Base-by-base conservation (phyloP, 1,139 yeast species). In the Scheffersomyces titani region DNA sequence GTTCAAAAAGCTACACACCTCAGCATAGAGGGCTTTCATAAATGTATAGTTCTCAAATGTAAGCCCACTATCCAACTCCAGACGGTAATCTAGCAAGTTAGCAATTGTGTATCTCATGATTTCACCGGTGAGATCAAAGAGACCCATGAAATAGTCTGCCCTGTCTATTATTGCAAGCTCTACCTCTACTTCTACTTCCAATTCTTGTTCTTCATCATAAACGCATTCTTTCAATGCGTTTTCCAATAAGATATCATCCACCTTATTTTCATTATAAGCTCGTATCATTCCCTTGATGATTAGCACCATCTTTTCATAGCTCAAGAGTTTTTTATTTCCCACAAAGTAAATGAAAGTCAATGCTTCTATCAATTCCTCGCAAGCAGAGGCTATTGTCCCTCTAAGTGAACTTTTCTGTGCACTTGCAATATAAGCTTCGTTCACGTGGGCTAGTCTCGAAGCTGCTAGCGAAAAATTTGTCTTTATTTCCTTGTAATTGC, bases 81-180 rank as follows among this genome's bases (percentile, higher is more conserved):
- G 53, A 11, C 57, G 52, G 18, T 61, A 63, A 19, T 59, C 61
- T 30, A 57, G 60, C 52, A 63, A 51, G 49, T 59, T 59, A 54
- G 68, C 63, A 13, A 75, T 72, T 9, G 76, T 70, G 55, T 67
- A 72, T 46, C 80, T 59, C 82, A 78, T 77, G 40, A 78, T 65
- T 55, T 78, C 82, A 0, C 82, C 82, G 0, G 82, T 76, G 54
- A 77, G 65, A 60, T 78, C 82, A 61, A 77, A 71, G 13, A 78
- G 56, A 0, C 82, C 82, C 70, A 76, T 68, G 21, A 77, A 60
- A 60, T 72, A 77, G 61, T 78, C 80, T 54, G 72, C 71, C 7
- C 55, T 52, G 51, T 59, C 59, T 45, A 65, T 59, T 51, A 63
- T 46, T 6, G 49, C 20, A 19, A 46, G 20, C 55, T 16, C 49